Base-by-base conservation (phyloP, 78 protist genomes). In the Emiliania huxleyi region DNA sequence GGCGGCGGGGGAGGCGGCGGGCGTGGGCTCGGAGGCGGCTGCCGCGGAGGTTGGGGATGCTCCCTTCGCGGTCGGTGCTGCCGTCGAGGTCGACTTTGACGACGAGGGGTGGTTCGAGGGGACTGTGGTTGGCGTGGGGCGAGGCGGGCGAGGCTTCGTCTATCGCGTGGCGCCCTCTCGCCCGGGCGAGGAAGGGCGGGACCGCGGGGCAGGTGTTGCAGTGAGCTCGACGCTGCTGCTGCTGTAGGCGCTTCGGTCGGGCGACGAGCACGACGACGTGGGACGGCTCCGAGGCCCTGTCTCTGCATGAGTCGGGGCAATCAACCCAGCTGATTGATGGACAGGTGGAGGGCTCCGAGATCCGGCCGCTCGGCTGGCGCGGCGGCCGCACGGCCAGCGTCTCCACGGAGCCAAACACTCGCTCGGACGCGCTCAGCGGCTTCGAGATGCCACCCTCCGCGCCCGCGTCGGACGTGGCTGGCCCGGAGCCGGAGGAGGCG, bases 1-100 rank as follows among this genome's bases (percentile, higher is more conserved):
- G 29, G 62, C 62, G 15, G 29, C 62, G 8, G 62, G 29, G 15
- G 62, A 52, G 62, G 62, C 62, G 62, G 62, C 8, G 8, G 62
- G 29, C 62, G 29, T 52, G 29, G 62, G 29, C 62, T n/a, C n/a
- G n/a, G 62, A 52, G 8, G 29, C 15, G 62, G 62, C 8, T 52
- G 62, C 8, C 62, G 75, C 33, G 75, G n/a, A 62, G 23, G 75
- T 62, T 4, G 11, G 75, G 29, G 4, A 12, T 48, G 55, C 55
- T 11, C 23, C 35, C 42, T 71, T 71, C n/a, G 23, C 18, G 21
- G 42, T 71, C 22, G 81, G 81, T 1, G 81, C 18, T 5, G 40
- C 40, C 2, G 81, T 71, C 18, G 81, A 71, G 81, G 81, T 71
- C 42, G 81, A 71, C 81, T 71, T 71, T 35, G 81, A 71, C 81